Base-by-base conservation (phyloP, 1,284 basidiomycete genomes). In the Grifola frondosa region DNA sequence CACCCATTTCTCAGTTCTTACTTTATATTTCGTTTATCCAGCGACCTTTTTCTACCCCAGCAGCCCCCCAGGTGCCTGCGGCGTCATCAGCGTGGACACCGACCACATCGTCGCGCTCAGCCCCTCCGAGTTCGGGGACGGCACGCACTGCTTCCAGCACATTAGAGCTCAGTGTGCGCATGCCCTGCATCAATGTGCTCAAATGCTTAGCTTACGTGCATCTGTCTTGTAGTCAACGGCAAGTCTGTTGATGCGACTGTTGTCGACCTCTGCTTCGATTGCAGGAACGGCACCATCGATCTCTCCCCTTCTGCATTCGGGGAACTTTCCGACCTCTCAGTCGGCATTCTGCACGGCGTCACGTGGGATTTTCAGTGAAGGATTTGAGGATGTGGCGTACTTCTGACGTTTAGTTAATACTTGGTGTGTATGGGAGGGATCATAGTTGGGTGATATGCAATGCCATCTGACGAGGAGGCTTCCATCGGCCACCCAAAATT, bases 51-150 rank as follows among this genome's bases (percentile, higher is more conserved):
- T 35, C 43, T 44, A 25, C 29, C 39, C 39, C 23, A 8, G 15
- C 12, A n/a, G 19, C 19, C 32, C 23, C 26, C 13, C 37, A 16
- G 44, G 44, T 28, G 44, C 44, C 3, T 46, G 44, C 19, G 44
- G 44, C 9, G 10, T 29, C 12, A 19, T 11, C 9, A 13, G 13
- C 13, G 16, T 15, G n/a, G 13, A 43, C 22, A 32, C 12, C 8
- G 52, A 53, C 22, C 21, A 43, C 12, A 42, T 51, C 30, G 52
- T 46, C 23, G 52, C 52, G 8, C 36, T 50, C 13, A 46, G 42
- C 38, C n/a, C 40, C 9, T 16, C 35, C 25, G 30, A 50, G 32
- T 51, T 40, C 32, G 40, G 35, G 2, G 31, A 30, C 11, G 48
- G 45, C 15, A 13, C 49, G 11, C 37, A 53, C 42, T 53, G 48